phyloP scores from a whole-genome alignment of 2,329 filamentous ascomycete genomes.

The Botrytis fragariae region DNA sequence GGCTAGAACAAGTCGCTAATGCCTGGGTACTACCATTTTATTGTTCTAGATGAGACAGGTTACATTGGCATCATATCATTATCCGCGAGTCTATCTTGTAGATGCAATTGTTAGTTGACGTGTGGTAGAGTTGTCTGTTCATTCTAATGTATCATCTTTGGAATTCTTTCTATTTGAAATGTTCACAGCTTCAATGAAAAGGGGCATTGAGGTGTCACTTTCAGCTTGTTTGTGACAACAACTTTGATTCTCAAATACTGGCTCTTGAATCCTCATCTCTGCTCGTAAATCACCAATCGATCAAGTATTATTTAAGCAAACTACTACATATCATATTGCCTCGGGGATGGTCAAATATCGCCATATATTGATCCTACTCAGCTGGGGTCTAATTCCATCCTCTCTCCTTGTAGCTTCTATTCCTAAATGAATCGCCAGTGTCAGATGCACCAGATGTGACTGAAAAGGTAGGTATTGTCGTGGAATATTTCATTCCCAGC shows the following conservation, averaged over 20 bases:
- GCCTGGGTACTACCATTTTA: not conserved
- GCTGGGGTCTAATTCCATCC: not conserved
- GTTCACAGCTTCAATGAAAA: not conserved
- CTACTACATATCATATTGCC: not conserved
- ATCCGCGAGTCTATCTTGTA: not conserved
- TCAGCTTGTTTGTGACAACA: not conserved
- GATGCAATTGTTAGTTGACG: not conserved
- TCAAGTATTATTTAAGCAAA: not conserved
- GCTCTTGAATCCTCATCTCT: not conserved
- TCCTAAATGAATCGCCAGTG: no score
- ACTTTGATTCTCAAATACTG: not conserved
- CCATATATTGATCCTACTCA: not conserved
- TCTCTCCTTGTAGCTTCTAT: not conserved
- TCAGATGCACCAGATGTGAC: not conserved
- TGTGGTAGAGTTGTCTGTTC: not conserved
- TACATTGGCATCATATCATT: not conserved
- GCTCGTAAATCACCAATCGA: not conserved
- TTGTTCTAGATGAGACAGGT: not conserved
- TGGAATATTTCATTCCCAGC: not conserved
- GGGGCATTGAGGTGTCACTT: not conserved
- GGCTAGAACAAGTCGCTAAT: not conserved
- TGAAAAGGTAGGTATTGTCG: no score
- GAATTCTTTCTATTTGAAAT: not conserved
- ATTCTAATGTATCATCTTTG: not conserved
- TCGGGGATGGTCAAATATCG: not conserved